These are phyloP conservation scores for Ustilago bromivora DNA, from an alignment of 1,284 basidiomycete genomes.

Conservation along the genomic window DNA sequence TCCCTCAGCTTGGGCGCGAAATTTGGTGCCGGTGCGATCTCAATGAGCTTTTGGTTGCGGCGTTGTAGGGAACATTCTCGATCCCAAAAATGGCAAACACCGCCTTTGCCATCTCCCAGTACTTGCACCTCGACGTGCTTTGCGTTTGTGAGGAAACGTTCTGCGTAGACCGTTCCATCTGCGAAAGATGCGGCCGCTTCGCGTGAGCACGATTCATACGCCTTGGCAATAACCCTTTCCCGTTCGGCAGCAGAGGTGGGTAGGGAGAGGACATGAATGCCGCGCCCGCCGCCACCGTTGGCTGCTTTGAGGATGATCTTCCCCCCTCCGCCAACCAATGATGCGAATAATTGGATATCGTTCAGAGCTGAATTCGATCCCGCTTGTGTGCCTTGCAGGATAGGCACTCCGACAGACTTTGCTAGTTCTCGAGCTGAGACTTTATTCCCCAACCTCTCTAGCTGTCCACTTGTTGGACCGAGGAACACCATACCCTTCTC, in stretches of 20 bases:
- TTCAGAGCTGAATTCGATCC: neutral
- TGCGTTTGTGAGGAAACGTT: conserved; percentile 38
- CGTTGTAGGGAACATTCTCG: conserved; percentile 51
- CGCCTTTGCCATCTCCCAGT: conserved; percentile 40
- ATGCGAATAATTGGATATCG: conserved; percentile 32
- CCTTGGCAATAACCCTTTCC: conserved; percentile 6
- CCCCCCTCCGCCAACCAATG: neutral
- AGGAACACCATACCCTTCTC: conserved; percentile 25
- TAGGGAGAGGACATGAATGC: conserved; percentile 37
- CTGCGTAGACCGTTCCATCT: conserved; percentile 41
- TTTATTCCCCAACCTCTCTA: conserved; percentile 34
- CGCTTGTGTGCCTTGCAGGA: conserved; percentile 24
- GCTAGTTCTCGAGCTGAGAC: conserved; percentile 28
- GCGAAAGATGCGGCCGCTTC: conserved; percentile 38
- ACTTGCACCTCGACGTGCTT: conserved; percentile 54
- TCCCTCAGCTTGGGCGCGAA: conserved; percentile 6
- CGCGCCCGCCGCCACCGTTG: conserved; percentile 48
- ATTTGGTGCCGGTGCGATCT: conserved; percentile 40
- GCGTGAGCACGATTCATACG: conserved; percentile 36
- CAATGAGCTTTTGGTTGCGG: conserved; percentile 51
- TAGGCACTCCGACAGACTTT: conserved; percentile 10
- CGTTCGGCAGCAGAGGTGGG: neutral
- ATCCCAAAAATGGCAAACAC: conserved; percentile 44
- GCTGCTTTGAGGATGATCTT: conserved; percentile 51
- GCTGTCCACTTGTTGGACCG: conserved; percentile 24